phyloP scores from a whole-genome alignment of 225 moss, liverwort and hornwort species.

The Climacium dendroides region DNA sequence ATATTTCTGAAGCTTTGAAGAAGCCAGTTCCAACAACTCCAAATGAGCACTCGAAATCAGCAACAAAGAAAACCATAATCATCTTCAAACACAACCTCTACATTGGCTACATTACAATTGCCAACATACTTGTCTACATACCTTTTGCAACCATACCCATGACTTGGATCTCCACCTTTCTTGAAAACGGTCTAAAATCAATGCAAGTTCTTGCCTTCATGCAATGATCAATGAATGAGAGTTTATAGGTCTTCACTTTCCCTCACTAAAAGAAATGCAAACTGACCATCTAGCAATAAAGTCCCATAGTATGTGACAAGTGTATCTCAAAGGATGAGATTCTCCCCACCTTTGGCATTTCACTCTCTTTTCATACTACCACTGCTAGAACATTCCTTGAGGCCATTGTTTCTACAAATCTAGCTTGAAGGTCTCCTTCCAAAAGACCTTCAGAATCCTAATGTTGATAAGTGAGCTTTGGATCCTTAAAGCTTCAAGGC shows the following conservation, averaged over 20 bases:
- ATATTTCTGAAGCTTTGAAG: background rate
- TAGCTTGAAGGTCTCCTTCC: background rate
- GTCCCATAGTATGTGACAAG: rapidly evolving
- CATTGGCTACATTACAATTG: background rate
- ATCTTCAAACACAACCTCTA: rapidly evolving
- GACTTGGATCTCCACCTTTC: rapidly evolving
- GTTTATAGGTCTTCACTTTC: background rate
- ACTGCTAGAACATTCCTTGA: rapidly evolving
- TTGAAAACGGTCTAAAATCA: background rate
- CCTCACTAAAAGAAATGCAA: background rate
- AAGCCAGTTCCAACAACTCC: background rate
- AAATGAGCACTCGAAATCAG: background rate
- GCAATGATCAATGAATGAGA: background rate
- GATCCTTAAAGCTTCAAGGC: too few relatives aligned
- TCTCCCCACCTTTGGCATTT: rapidly evolving
- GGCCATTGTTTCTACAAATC: background rate
- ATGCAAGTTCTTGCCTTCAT: background rate
- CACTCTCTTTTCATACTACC: rapidly evolving
- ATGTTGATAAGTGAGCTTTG: too few relatives aligned
- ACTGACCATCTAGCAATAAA: background rate
- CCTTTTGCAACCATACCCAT: rapidly evolving
- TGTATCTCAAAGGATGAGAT: background rate
- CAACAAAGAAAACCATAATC: rapidly evolving
- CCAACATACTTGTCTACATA: too few relatives aligned
- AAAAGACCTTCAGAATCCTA: background rate